phyloP scores from a whole-genome alignment of 331 rosid genomes.

The Phaseolus coccineus region DNA sequence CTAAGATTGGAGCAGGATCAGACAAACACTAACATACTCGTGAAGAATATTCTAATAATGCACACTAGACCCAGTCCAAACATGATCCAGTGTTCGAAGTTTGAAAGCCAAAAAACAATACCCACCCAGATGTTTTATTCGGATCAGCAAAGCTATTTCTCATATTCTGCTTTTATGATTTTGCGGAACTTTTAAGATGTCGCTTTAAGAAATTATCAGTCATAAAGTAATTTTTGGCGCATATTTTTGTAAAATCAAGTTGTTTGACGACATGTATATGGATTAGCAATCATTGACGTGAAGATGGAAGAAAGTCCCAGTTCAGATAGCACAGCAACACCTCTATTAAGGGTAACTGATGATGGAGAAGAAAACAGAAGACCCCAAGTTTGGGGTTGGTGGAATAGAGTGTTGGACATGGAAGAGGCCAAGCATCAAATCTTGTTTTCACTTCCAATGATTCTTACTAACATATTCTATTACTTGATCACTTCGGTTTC shows the following conservation, averaged over 20 bases:
- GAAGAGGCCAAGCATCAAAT: constrained; percentile 72
- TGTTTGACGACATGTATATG: not conserved
- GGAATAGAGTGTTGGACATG: constrained; percentile 64
- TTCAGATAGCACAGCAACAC: constrained; percentile 20
- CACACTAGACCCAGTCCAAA: no score
- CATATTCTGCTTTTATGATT: not conserved
- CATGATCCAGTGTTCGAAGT: no score
- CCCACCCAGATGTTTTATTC: no score
- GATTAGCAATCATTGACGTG: not conserved
- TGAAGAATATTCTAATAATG: not conserved
- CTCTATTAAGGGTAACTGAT: constrained; percentile 37
- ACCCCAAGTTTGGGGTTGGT: constrained; percentile 45
- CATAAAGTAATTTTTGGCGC: not conserved
- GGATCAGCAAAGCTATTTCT: not conserved
- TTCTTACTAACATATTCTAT: constrained; percentile 72
- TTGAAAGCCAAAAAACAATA: no score
- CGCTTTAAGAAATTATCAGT: not conserved
- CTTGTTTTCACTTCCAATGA: constrained; percentile 73
- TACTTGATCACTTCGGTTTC: constrained; percentile 67
- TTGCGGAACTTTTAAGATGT: not conserved
- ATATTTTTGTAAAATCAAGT: not conserved
- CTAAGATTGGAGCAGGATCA: no score
- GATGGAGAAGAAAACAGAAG: constrained; percentile 13
- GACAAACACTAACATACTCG: no score
- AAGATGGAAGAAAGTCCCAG: not conserved